Conservation (phyloP, 1,139 yeast species). For the Hansenula lynferdii region DNA sequence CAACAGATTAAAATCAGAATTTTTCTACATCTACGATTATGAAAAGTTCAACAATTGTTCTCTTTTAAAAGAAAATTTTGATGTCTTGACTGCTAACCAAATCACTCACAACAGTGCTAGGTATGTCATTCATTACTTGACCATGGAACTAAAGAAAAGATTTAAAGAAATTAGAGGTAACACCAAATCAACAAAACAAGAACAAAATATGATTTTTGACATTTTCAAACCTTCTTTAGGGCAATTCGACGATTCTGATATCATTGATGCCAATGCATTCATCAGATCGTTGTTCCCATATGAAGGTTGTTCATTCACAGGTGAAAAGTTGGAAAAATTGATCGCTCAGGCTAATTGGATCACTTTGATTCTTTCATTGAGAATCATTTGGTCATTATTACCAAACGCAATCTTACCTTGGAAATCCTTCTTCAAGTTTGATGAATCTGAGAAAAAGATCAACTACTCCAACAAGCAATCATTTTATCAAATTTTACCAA, state of each 20-base stretch:
- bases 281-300: constrained; percentile 27
- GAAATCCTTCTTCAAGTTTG: constrained; percentile 25
- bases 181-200: constrained; percentile 5
- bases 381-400: constrained; percentile 27
- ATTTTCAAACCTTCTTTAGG: constrained; percentile 29
- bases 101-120: constrained; percentile 27
- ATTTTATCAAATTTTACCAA: constrained; percentile 27
- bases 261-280: constrained; percentile 19
- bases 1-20: constrained; percentile 22
- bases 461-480: constrained; percentile 23
- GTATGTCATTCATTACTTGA: constrained; percentile 27
- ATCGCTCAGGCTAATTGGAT: constrained; percentile 21
- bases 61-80: constrained; percentile 20
- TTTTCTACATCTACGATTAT: constrained; percentile 23
- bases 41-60: constrained; percentile 22
- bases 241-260: constrained; percentile 26
- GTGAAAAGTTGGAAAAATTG: constrained; percentile 21
- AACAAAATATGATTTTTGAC: constrained; percentile 16
- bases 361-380: constrained; percentile 22
- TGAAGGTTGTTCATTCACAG: constrained; percentile 30
- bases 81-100: constrained; percentile 22
- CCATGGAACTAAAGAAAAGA: constrained; percentile 24
- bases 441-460: constrained; percentile 20
- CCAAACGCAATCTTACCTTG: constrained; percentile 29
- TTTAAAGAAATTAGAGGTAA: constrained; percentile 14